phyloP scores from a whole-genome alignment of 345 rosid genomes.

The Eutrema heterophyllum region DNA sequence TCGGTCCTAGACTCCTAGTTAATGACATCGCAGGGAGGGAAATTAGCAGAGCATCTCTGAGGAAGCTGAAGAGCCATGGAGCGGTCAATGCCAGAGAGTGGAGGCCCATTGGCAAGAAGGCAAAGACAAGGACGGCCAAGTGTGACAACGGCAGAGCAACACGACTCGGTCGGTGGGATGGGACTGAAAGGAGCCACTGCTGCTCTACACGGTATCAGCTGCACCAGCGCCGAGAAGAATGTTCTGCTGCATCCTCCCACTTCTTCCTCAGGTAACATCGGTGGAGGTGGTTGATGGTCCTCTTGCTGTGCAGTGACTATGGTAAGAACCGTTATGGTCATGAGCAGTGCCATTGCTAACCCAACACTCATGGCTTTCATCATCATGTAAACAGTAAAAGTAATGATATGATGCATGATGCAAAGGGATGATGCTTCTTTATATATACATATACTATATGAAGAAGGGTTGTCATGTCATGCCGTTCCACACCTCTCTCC shows the following conservation, averaged over 20 bases:
- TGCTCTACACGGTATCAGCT: conserved; percentile 82
- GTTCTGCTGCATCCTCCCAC: conserved; percentile 57
- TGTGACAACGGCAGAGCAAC: conserved; percentile 70
- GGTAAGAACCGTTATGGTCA: conserved; percentile 5
- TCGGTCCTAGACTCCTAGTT: conserved; percentile 24
- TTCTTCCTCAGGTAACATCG: conserved; percentile 28
- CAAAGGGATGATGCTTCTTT: conserved; percentile 8
- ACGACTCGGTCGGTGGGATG: conserved; percentile 64
- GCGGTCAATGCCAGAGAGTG: conserved; percentile 75
- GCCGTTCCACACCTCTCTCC: conserved; percentile 24
- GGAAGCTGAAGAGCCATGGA: conserved; percentile 84
- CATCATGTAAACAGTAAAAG: neutral
- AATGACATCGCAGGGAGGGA: conserved; percentile 57
- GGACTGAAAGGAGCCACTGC: conserved; percentile 83
- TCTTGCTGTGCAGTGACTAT: conserved; percentile 29
- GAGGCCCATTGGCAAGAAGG: conserved; percentile 67
- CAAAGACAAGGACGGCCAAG: conserved; percentile 89
- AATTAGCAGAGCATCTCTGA: conserved; percentile 72
- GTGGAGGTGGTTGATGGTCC: conserved; percentile 28
- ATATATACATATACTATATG: neutral
- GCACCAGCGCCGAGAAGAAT: conserved; percentile 73
- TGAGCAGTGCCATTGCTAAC: conserved; percentile 1
- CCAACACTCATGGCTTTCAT: conserved; percentile 6
- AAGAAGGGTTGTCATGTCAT: conserved; percentile 1
- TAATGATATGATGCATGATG: neutral